A percentile compares a stretch with the other conserved stretches of the same genome.
These are phyloP conservation scores for Malbranchea zuffiana DNA, from an alignment of 2,329 filamentous ascomycete species.

Conservation along the genomic window DNA sequence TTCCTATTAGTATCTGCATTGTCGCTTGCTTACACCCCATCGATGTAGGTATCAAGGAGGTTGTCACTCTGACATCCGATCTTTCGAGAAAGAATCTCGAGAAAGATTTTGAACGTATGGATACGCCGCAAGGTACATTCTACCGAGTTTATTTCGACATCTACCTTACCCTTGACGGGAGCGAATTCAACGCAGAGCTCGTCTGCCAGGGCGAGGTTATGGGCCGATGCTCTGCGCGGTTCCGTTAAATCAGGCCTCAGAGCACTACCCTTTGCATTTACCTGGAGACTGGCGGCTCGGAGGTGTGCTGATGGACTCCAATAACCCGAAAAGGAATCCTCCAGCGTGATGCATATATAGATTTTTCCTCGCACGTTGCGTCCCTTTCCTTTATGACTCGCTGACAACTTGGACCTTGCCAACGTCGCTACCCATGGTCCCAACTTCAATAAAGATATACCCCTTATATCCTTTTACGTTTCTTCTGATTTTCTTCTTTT, in stretches of 20 bases:
- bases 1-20: background rate
- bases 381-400: no score
- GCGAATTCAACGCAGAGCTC: conserved; percentile 93
- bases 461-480: no score
- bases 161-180: conserved; percentile 90
- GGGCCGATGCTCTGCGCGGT: conserved; percentile 88
- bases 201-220: conserved; percentile 99
- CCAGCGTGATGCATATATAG: no score
- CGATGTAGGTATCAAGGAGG: conserved; percentile 83
- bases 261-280: no score
- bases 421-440: no score
- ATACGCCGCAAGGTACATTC: conserved; percentile 92
- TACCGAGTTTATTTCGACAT: conserved; percentile 63
- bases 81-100: conserved; percentile 96
- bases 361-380: no score
- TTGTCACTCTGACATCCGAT: conserved; percentile 93
- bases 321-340: no score
- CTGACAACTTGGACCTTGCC: no score
- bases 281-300: no score
- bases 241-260: conserved; percentile 54
- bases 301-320: no score
- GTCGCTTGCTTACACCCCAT: conserved; percentile 11
- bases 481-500: no score
- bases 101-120: conserved; percentile 99
- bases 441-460: no score